Evolutionary conservation across 2,329 filamentous ascomycete genomes (phyloP).

Genomic region (Aspergillus aculeatus): DNA sequence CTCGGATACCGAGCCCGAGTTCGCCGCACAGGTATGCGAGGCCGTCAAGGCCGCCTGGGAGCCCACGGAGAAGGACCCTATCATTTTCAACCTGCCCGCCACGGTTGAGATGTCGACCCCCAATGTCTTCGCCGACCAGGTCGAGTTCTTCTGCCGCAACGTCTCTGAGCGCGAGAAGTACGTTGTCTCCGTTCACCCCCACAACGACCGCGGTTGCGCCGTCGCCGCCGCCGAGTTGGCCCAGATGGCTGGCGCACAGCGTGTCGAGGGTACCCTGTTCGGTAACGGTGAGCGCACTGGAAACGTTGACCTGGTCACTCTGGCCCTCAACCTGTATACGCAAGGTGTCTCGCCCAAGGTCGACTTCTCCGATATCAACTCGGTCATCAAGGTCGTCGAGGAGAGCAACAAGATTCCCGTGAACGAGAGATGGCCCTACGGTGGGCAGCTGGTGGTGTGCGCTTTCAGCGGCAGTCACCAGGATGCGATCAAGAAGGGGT

Average conservation of each 20-base stretch:
- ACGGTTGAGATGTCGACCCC: constrained; percentile 94
- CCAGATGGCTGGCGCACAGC: constrained; percentile 93
- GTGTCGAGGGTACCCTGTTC: constrained; percentile 91
- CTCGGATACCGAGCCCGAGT: constrained; percentile 85
- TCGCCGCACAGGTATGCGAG: constrained; percentile 78
- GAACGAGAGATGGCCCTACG: constrained; percentile 85
- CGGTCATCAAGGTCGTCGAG: constrained; percentile 85
- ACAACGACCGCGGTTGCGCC: constrained; percentile 91
- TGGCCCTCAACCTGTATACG: constrained; percentile 91
- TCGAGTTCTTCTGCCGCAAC: constrained; percentile 90
- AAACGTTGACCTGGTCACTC: constrained; percentile 90
- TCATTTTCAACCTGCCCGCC: constrained; percentile 96
- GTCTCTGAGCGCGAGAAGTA: constrained; percentile 84
- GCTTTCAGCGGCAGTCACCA: constrained; percentile 92
- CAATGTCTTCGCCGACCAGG: constrained; percentile 93
- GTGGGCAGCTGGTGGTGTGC: constrained; percentile 84
- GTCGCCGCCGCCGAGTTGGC: constrained; percentile 87
- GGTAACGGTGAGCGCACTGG: constrained; percentile 95
- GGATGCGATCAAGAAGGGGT: constrained; percentile 91
- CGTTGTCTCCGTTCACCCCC: constrained; percentile 84
- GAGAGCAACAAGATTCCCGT: constrained; percentile 92
- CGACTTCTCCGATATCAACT: constrained; percentile 86
- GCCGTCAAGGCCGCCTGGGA: constrained; percentile 94
- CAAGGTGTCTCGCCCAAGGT: constrained; percentile 82
- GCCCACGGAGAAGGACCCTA: constrained; percentile 71